Percentiles rank a stretch among this genome's conserved stretches.
Evolutionary conservation across 805 yeast genomes (phyloP).

Genomic region (Yarrowia osloensis): DNA sequence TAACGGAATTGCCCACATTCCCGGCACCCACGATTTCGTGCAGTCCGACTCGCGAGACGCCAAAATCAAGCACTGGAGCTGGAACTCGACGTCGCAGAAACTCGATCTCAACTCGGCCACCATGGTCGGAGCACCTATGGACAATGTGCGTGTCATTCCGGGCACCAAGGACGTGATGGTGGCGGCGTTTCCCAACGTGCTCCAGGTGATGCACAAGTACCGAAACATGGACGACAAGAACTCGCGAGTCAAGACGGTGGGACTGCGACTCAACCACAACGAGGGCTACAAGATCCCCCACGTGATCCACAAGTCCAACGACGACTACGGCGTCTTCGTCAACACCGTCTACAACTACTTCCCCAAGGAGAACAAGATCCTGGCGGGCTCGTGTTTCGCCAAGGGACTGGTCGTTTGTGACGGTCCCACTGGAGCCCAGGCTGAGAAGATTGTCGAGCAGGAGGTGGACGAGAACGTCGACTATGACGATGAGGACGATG

Average conservation of each 20-base stretch:
- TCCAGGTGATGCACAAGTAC: conserved; percentile 13
- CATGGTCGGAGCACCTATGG: conserved; percentile 20
- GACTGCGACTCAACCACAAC: background rate
- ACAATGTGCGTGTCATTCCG: conserved; percentile 16
- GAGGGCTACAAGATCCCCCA: conserved; percentile 17
- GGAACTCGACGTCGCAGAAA: conserved; percentile 22
- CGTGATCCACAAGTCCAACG: conserved; percentile 19
- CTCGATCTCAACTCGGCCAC: conserved; percentile 17
- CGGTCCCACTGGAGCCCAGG: conserved; percentile 3
- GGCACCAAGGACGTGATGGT: conserved; percentile 21
- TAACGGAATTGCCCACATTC: conserved; percentile 16
- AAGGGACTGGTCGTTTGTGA: background rate
- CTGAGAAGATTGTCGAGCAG: background rate
- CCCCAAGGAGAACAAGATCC: conserved; percentile 20
- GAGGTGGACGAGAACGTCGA: background rate
- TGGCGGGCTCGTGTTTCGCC: conserved; percentile 11
- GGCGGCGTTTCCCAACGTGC: conserved; percentile 19
- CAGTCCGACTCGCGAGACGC: conserved; percentile 21
- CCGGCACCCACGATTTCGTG: conserved; percentile 7
- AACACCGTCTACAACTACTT: conserved; percentile 23
- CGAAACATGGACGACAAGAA: background rate
- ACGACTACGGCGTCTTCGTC: conserved; percentile 4
- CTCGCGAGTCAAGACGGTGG: background rate
- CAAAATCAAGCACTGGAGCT: conserved; percentile 21
- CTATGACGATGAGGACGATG: background rate